phyloP scores from a whole-genome alignment of 176 grass and related monocot species.

The Poa annua region DNA sequence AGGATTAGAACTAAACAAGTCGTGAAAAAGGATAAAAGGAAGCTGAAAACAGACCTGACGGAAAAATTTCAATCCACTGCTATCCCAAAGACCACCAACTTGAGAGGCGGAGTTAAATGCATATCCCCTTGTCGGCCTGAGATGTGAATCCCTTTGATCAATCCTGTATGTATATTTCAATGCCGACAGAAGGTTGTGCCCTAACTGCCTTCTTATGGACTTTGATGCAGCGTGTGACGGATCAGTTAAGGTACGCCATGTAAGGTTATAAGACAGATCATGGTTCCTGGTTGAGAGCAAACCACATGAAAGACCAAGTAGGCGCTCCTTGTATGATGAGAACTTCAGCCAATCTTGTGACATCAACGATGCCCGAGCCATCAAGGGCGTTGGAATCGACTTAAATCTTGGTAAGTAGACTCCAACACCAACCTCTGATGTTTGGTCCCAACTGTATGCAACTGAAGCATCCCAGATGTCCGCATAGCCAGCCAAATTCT shows the following conservation, averaged over 20 bases:
- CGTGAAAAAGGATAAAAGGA: background rate
- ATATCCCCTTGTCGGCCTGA: slow-evolving; percentile 88
- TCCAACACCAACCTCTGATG: slow-evolving; percentile 70
- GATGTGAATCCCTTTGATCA: slow-evolving; percentile 78
- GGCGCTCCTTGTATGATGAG: slow-evolving; percentile 79
- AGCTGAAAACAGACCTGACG: slow-evolving; percentile 62
- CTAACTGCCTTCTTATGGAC: slow-evolving; percentile 76
- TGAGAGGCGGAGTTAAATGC: slow-evolving; percentile 86
- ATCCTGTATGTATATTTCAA: slow-evolving; percentile 91
- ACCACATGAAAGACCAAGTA: slow-evolving; percentile 78
- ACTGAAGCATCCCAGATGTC: slow-evolving; percentile 92
- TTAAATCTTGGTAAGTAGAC: slow-evolving; percentile 77
- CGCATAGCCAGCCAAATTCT: slow-evolving; percentile 84
- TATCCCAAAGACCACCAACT: slow-evolving; percentile 76
- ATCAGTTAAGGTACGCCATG: slow-evolving; percentile 74
- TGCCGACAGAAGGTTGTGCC: slow-evolving; percentile 82
- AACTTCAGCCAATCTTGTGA: slow-evolving; percentile 85
- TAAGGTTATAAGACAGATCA: slow-evolving; percentile 79
- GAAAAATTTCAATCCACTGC: slow-evolving; percentile 68
- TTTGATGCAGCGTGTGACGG: slow-evolving; percentile 61
- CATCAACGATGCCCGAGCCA: slow-evolving; percentile 65
- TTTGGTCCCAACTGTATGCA: slow-evolving; percentile 72
- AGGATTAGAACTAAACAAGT: background rate
- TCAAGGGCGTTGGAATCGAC: slow-evolving; percentile 70
- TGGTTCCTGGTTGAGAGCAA: slow-evolving; percentile 87